Percentiles rank a stretch among this genome's conserved stretches.
Evolutionary conservation across 208 protist species (phyloP).

Genomic region (Acanthamoeba triangularis): DNA sequence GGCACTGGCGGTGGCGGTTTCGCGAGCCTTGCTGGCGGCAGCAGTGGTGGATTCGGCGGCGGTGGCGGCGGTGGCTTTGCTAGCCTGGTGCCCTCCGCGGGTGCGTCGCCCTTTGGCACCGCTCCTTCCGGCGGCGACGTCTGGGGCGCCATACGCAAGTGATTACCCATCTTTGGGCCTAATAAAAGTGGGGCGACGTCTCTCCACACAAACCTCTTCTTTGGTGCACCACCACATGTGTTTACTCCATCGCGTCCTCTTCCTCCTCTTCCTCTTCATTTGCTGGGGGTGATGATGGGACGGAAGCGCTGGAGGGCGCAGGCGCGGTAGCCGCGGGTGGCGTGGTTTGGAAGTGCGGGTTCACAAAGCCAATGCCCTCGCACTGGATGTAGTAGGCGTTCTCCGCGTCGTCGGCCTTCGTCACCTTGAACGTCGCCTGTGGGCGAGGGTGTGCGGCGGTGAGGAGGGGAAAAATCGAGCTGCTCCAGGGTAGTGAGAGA

Average conservation of each 20-base stretch:
- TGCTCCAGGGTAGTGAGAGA: no score
- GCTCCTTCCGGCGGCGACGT: not conserved
- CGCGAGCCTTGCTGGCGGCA: not conserved
- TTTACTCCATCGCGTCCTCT: no score
- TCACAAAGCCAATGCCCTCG: not conserved
- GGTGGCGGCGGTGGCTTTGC: not conserved
- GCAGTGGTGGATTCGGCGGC: not conserved
- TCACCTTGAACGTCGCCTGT: not conserved
- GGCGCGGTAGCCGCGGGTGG: no score
- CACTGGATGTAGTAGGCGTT: slow-evolving; percentile 6
- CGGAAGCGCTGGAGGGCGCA: no score
- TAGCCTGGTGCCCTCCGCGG: not conserved
- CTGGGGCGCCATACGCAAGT: slow-evolving; percentile 24
- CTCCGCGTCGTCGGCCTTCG: not conserved
- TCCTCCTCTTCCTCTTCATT: no score
- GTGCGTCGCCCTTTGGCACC: not conserved
- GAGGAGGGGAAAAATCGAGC: no score
- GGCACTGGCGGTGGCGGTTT: not conserved
- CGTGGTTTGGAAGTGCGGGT: not conserved
- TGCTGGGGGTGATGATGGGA: no score
- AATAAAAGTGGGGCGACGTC: no score
- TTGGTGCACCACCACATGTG: no score
- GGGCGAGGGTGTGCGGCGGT: no score
- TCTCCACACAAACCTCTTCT: no score
- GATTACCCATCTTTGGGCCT: not conserved